Percentiles rank a stretch among this genome's conserved stretches.
Conservation (phyloP, 2,329 filamentous ascomycete genomes). For the Lithohypha guttulata region DNA sequence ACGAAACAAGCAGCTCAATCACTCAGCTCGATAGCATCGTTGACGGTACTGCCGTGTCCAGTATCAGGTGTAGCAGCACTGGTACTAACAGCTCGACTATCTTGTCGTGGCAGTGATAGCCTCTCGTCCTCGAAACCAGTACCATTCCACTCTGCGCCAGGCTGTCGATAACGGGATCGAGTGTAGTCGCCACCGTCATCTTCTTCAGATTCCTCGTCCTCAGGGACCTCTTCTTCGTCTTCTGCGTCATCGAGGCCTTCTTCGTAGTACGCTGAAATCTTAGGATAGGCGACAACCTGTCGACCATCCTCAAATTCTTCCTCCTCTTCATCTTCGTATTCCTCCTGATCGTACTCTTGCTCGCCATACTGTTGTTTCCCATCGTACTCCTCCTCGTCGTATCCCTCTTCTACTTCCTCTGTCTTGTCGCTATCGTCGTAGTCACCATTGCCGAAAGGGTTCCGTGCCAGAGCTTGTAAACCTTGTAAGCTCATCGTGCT, state of each 20-base stretch:
- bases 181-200: conserved; percentile 8
- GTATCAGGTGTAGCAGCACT: conserved; percentile 14
- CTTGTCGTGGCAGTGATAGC: background rate
- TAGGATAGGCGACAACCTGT: background rate
- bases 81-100: background rate
- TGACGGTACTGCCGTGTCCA: conserved; percentile 15
- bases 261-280: background rate
- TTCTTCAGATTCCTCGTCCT: conserved; percentile 7
- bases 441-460: conserved; percentile 6
- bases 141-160: background rate
- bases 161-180: background rate
- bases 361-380: conserved; percentile 9
- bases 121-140: conserved; percentile 1
- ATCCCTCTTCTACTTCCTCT: background rate
- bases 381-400: conserved; percentile 8
- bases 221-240: conserved; percentile 6
- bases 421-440: background rate
- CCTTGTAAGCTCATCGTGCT: conserved; percentile 7
- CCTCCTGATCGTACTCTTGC: conserved; percentile 3
- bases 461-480: background rate
- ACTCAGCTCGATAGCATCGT: conserved; percentile 21
- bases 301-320: conserved; percentile 9
- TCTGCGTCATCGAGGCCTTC: background rate
- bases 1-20: conserved; percentile 11
- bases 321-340: conserved; percentile 5